Evolutionary conservation across 192 early-diverging fungal genomes (phyloP).

Genomic region (Gaertneriomyces sp.): DNA sequence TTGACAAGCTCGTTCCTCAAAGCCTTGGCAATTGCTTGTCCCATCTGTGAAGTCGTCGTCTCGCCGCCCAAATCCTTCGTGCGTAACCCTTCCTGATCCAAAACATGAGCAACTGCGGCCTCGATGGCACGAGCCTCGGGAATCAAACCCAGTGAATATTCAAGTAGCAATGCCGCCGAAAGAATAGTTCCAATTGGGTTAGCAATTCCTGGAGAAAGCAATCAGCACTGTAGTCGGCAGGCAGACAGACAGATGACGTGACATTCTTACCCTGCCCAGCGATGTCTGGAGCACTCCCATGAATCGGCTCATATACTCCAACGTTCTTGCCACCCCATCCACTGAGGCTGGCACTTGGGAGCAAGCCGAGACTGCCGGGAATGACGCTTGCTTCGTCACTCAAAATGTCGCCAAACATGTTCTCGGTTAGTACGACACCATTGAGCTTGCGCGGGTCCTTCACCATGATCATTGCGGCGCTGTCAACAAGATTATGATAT

Average conservation of each 20-base stretch:
- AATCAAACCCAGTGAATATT: constrained; percentile 90
- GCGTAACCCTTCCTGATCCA: constrained; percentile 79
- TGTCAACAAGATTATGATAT: constrained; percentile 93
- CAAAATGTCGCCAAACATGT: constrained; percentile 99
- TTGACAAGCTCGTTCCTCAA: constrained; percentile 41
- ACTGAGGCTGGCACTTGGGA: constrained; percentile 88
- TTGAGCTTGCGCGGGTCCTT: constrained; percentile 86
- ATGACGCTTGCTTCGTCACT: constrained; percentile 95
- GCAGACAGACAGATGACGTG: background rate
- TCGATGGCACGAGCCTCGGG: constrained; percentile 89
- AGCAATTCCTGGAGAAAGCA: constrained; percentile 59
- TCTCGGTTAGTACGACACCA: constrained; percentile 95
- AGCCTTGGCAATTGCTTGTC: constrained; percentile 83
- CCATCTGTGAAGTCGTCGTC: constrained; percentile 83
- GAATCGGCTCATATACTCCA: constrained; percentile 98
- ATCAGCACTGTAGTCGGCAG: background rate
- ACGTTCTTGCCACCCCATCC: constrained; percentile 74
- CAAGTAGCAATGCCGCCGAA: constrained; percentile 86
- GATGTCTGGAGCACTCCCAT: constrained; percentile 98
- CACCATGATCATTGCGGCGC: constrained; percentile 95
- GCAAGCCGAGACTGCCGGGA: constrained; percentile 85
- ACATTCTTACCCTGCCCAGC: constrained; percentile 72
- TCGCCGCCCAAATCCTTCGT: constrained; percentile 88
- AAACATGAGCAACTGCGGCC: constrained; percentile 82
- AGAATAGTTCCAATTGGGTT: constrained; percentile 99